phyloP scores from a whole-genome alignment of 257 asterid genomes.

The Primulina tabacum region DNA sequence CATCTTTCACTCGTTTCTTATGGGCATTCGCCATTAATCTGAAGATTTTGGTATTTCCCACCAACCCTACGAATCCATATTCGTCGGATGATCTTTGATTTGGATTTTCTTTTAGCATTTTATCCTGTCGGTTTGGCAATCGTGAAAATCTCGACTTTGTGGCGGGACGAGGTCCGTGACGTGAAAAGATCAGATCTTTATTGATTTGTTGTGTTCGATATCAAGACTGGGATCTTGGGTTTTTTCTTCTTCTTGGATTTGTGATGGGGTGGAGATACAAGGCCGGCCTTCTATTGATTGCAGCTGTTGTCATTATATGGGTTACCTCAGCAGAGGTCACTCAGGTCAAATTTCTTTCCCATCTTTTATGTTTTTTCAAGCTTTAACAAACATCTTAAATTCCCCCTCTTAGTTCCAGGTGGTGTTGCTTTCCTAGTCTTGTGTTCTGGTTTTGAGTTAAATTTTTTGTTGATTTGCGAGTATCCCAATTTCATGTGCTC shows the following conservation, averaged over 20 bases:
- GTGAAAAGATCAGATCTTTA: constrained; percentile 39
- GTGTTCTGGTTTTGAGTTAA: background rate
- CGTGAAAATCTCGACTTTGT: background rate
- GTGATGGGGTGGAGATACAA: constrained; percentile 86
- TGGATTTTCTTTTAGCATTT: constrained; percentile 5
- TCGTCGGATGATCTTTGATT: constrained; percentile 6
- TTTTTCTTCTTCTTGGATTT: constrained; percentile 38
- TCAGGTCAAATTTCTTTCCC: constrained; percentile 49
- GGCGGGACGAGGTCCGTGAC: constrained; percentile 27
- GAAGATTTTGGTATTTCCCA: constrained; percentile 14
- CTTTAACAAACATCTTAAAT: background rate
- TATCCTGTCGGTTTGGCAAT: constrained; percentile 21
- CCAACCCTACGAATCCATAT: constrained; percentile 21
- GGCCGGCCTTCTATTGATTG: constrained; percentile 81
- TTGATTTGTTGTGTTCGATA: constrained; percentile 25
- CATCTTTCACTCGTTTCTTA: constrained; percentile 4
- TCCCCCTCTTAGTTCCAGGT: constrained; percentile 1
- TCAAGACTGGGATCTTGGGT: constrained; percentile 19
- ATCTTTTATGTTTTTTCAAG: background rate
- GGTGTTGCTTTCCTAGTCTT: background rate
- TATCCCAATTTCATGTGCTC: background rate
- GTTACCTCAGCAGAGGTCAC: constrained; percentile 99
- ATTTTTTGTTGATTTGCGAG: background rate
- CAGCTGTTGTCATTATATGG: constrained; percentile 93
- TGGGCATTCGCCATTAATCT: constrained; percentile 17